phyloP scores from a whole-genome alignment of 495 filamentous ascomycete species.

The Penicillium mononematosum region DNA sequence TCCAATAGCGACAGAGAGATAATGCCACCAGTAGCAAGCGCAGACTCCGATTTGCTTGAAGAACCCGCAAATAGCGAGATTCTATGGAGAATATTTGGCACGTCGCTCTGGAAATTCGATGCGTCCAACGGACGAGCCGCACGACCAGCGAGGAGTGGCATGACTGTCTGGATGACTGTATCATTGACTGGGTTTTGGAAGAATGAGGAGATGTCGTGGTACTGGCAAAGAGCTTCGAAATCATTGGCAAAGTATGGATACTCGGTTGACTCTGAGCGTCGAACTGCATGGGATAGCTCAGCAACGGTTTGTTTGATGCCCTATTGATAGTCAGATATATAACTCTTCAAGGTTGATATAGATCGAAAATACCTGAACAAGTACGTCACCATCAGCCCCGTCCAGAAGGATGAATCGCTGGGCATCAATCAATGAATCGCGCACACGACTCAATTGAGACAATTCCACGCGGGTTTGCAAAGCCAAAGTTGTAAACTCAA shows the following conservation, averaged over 20 bases:
- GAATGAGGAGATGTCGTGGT: conserved; percentile 44
- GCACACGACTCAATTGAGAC: conserved; percentile 39
- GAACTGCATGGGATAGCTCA: conserved; percentile 48
- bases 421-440: conserved; percentile 44
- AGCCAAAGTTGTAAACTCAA: conserved; percentile 65
- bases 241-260: conserved; percentile 54
- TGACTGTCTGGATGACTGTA: conserved; percentile 29
- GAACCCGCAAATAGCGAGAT: conserved; percentile 40
- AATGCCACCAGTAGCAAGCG: conserved; percentile 49
- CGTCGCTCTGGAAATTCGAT: conserved; percentile 33
- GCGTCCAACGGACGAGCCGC: conserved; percentile 34
- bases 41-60: conserved; percentile 22
- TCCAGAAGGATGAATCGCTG: conserved; percentile 42
- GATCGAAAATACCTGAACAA: conserved; percentile 30
- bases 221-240: conserved; percentile 68
- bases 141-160: conserved; percentile 44
- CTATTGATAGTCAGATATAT: conserved; percentile 22
- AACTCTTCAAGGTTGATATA: neutral
- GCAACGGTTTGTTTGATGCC: conserved; percentile 57
- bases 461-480: conserved; percentile 44
- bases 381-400: conserved; percentile 37
- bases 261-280: conserved; percentile 38
- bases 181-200: conserved; percentile 17
- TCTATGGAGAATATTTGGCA: conserved; percentile 39
- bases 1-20: conserved; percentile 56